These are phyloP conservation scores for Fusarium succisae DNA, from an alignment of 2,329 filamentous ascomycete species.

Conservation along the genomic window DNA sequence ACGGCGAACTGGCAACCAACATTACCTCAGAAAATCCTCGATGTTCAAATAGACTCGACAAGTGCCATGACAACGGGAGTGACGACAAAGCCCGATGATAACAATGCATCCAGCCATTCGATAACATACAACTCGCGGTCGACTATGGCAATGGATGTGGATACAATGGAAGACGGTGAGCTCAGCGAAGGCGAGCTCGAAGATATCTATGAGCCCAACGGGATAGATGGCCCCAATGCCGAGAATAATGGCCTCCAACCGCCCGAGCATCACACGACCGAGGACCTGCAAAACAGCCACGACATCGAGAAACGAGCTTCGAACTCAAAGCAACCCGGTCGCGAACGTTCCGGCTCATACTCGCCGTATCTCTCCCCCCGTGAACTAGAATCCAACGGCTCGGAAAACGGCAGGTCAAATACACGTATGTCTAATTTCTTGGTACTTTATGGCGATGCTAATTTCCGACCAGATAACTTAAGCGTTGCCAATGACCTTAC, in stretches of 20 bases:
- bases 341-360: constrained; percentile 62
- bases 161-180: constrained; percentile 74
- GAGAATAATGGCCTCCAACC: background rate
- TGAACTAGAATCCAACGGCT: constrained; percentile 50
- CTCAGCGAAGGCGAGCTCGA: constrained; percentile 75
- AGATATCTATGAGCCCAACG: constrained; percentile 61
- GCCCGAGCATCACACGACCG: background rate
- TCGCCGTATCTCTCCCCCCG: constrained; percentile 61
- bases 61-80: background rate
- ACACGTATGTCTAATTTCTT: constrained; percentile 5
- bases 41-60: background rate
- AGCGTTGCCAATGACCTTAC: background rate
- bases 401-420: constrained; percentile 17
- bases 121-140: constrained; percentile 6
- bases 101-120: background rate
- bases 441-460: background rate
- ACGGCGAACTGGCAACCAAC: constrained; percentile 26
- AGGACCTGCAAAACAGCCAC: background rate
- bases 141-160: constrained; percentile 11
- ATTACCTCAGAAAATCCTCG: constrained; percentile 10
- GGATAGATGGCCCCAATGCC: constrained; percentile 7
- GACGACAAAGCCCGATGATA: background rate
- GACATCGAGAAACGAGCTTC: background rate
- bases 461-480: constrained; percentile 23
- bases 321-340: constrained; percentile 31